A percentile compares a stretch with the other conserved stretches of the same genome.
Evolutionary conservation across 2,329 filamentous ascomycete genomes (phyloP).

Genomic region (Triangularia verruculosa): DNA sequence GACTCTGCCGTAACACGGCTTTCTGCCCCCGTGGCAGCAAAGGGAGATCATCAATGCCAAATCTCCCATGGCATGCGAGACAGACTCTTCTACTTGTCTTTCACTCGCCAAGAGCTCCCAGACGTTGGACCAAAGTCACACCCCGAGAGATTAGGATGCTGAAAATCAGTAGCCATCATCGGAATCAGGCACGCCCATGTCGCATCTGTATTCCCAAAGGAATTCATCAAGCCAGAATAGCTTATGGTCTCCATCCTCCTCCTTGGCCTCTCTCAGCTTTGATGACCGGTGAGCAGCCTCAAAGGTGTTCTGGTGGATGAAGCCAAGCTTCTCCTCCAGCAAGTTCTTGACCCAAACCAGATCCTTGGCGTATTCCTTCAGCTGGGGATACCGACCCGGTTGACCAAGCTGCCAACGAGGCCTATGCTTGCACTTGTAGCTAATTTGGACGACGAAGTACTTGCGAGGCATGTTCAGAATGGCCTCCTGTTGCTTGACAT

Average conservation of each 20-base stretch:
- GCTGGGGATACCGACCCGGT: slow-evolving; percentile 5
- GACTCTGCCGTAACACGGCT: neutral
- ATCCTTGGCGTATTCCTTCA: slow-evolving; percentile 15
- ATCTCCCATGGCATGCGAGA: no score
- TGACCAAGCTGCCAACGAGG: neutral
- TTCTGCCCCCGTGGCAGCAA: neutral
- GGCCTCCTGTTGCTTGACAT: slow-evolving; percentile 3
- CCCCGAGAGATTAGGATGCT: neutral
- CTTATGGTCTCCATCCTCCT: neutral
- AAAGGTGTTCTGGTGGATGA: slow-evolving; percentile 19
- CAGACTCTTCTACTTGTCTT: neutral
- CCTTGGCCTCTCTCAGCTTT: neutral
- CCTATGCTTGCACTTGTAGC: slow-evolving; percentile 20
- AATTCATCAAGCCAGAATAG: slow-evolving; percentile 25
- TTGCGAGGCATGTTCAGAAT: slow-evolving; percentile 3
- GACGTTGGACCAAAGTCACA: neutral
- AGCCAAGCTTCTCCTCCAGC: slow-evolving; percentile 21
- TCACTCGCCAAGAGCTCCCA: neutral
- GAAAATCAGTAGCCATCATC: neutral
- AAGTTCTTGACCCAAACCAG: slow-evolving; percentile 21
- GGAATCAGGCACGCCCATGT: neutral
- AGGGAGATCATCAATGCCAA: no score
- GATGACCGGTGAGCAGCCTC: slow-evolving; percentile 18
- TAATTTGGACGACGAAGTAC: slow-evolving; percentile 17
- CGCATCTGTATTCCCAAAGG: slow-evolving; percentile 25